Percentiles rank a stretch among this genome's conserved stretches.
Conservation (phyloP, 2,329 filamentous ascomycete species). For the Cryphonectria nitschkei region DNA sequence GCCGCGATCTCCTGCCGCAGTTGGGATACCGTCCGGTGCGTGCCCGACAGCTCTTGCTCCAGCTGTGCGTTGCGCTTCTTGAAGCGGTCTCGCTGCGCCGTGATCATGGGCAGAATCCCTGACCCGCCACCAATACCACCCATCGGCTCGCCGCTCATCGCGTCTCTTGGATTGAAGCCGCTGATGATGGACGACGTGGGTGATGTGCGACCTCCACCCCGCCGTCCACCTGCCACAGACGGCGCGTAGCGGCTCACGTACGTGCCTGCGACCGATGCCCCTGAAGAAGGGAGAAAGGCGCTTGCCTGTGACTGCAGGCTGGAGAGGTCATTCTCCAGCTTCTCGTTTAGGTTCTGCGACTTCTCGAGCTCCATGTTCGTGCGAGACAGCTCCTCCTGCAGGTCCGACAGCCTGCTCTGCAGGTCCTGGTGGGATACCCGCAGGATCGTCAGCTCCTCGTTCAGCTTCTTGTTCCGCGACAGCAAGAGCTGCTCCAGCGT, state of each 20-base stretch:
- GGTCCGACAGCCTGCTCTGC: constrained; percentile 74
- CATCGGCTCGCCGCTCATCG: constrained; percentile 57
- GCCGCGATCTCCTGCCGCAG: constrained; percentile 89
- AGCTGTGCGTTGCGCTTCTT: constrained; percentile 93
- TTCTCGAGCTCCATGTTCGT: constrained; percentile 87
- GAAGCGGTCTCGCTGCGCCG: constrained; percentile 95
- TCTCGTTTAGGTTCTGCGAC: constrained; percentile 81
- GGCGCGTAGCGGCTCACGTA: constrained; percentile 81
- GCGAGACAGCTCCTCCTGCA: constrained; percentile 82
- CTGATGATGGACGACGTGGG: constrained; percentile 98
- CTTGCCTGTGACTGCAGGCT: constrained; percentile 87
- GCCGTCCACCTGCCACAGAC: constrained; percentile 60
- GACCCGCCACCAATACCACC: constrained; percentile 64
- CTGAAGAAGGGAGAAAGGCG: constrained; percentile 84
- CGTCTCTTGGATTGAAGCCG: constrained; percentile 77
- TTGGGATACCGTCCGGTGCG: constrained; percentile 79
- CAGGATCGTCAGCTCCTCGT: constrained; percentile 89
- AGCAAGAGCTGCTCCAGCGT: constrained; percentile 89
- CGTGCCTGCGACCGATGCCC: constrained; percentile 90
- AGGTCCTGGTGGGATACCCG: constrained; percentile 94
- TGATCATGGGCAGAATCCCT: constrained; percentile 96
- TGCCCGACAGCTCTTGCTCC: constrained; percentile 85
- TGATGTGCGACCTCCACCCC: constrained; percentile 69
- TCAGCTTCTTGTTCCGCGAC: constrained; percentile 93
- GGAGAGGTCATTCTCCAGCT: constrained; percentile 88